phyloP scores from a whole-genome alignment of 352 stramenopile species.

The Blastocystis sp. region DNA sequence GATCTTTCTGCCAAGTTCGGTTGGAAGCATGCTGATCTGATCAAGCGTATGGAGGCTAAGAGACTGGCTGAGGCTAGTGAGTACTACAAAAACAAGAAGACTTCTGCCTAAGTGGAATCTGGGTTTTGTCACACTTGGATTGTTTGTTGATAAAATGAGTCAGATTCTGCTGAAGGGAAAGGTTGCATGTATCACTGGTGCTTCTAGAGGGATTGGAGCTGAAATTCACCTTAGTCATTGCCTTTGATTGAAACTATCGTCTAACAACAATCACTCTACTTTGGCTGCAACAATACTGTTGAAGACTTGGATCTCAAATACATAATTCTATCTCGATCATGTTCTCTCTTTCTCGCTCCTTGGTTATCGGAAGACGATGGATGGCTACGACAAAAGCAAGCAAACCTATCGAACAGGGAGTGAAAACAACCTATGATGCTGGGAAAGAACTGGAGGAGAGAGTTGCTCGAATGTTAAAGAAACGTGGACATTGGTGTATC shows the following conservation, averaged over 20 bases:
- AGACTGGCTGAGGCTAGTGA: slow-evolving; percentile 42
- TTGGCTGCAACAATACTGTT: too few relatives aligned
- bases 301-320: not conserved
- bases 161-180: not conserved
- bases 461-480: slow-evolving; percentile 50
- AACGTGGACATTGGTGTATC: slow-evolving; percentile 34
- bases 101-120: slow-evolving; percentile 46
- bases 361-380: not conserved
- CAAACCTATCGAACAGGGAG: not conserved
- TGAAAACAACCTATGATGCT: slow-evolving; percentile 45
- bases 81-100: slow-evolving; percentile 60
- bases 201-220: slow-evolving; percentile 27
- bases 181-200: slow-evolving; percentile 40
- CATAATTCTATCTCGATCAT: slow-evolving; percentile 4
- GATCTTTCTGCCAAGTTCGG: too few relatives aligned
- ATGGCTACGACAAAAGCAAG: slow-evolving; percentile 3
- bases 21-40: too few relatives aligned
- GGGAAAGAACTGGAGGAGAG: slow-evolving; percentile 57
- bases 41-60: slow-evolving; percentile 43
- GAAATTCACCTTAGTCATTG: slow-evolving; percentile 21
- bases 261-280: too few relatives aligned
- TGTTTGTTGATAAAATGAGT: slow-evolving; percentile 35
- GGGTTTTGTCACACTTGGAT: slow-evolving; percentile 24
- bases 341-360: not conserved
- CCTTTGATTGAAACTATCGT: not conserved